Conservation (phyloP, 202 grass and related monocot genomes). For the Cymbopogon flexuosus region DNA sequence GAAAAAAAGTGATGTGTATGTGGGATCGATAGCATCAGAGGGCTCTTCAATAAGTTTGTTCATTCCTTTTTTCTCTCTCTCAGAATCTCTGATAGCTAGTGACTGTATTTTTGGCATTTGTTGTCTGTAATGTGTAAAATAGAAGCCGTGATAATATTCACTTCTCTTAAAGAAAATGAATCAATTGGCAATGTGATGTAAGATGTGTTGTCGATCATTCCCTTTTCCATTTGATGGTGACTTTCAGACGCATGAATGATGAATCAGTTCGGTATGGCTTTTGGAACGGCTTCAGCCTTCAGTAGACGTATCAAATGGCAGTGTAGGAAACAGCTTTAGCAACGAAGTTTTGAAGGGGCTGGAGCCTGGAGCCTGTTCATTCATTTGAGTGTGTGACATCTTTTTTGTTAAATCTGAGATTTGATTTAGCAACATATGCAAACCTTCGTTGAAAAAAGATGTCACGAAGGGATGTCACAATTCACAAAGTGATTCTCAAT, state of each 20-base stretch:
- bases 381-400: background rate
- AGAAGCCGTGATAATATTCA: constrained; percentile 6
- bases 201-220: background rate
- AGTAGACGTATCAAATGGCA: background rate
- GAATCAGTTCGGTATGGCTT: background rate
- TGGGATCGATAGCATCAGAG: constrained; percentile 2
- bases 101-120: background rate
- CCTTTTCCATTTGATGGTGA: background rate
- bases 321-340: background rate
- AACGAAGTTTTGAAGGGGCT: background rate
- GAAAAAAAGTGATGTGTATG: background rate
- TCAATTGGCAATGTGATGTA: background rate
- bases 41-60: constrained; percentile 38
- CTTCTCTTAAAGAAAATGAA: background rate
- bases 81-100: constrained; percentile 15
- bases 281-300: background rate
- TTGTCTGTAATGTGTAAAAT: constrained; percentile 21
- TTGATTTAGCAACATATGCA: background rate
- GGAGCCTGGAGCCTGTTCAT: background rate
- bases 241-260: background rate
- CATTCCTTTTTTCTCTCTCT: background rate
- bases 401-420: background rate
- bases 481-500: no score
- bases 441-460: no score
- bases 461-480: no score